phyloP scores from a whole-genome alignment of 164 flowering plant genomes.

The Sextonia rubra region DNA sequence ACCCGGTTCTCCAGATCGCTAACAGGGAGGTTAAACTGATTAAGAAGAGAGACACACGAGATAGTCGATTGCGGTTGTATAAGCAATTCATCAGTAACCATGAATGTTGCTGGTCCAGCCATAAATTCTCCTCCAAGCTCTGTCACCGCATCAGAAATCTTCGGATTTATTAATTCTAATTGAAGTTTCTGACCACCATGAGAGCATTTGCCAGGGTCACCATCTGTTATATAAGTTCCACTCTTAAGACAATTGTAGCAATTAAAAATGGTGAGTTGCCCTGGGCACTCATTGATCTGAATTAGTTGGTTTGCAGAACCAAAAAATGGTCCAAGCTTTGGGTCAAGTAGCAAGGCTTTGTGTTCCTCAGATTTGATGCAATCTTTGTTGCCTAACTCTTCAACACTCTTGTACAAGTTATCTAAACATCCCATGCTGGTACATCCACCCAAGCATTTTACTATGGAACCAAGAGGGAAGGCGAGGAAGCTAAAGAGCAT shows the following conservation, averaged over 20 bases:
- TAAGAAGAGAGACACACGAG: conserved; percentile 5
- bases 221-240: neutral
- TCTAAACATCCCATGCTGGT: conserved; percentile 11
- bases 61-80: conserved; percentile 15
- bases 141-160: neutral
- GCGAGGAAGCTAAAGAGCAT: conserved; percentile 22
- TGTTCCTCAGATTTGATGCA: conserved; percentile 4
- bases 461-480: conserved; percentile 14
- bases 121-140: conserved; percentile 10
- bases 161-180: neutral
- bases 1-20: conserved; percentile 9
- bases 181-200: neutral
- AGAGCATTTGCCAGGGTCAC: neutral
- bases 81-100: conserved; percentile 12
- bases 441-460: conserved; percentile 2
- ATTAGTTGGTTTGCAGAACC: conserved; percentile 5
- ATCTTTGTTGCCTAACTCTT: neutral
- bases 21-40: neutral
- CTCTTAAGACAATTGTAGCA: neutral
- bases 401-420: conserved; percentile 17
- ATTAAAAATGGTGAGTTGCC: neutral
- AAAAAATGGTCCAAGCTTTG: conserved; percentile 10
- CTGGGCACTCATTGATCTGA: neutral
- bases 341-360: conserved; percentile 10
- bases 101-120: neutral